Evolutionary conservation across 306 rosid genomes (phyloP).

Genomic region (Oxytropis ochrocephala): DNA sequence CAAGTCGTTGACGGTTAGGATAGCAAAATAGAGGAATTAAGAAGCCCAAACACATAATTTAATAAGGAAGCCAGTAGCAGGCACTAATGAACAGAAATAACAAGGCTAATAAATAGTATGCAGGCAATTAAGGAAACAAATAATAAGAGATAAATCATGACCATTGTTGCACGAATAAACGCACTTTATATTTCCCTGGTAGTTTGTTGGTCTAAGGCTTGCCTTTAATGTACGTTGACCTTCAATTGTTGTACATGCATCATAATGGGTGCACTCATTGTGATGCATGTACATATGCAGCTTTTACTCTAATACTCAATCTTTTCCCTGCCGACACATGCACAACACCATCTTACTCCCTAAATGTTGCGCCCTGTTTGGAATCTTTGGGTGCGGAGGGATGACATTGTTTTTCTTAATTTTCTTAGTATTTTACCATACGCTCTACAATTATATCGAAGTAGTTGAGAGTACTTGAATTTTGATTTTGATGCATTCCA

Average conservation of each 20-base stretch:
- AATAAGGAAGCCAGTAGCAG: neutral
- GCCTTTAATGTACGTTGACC: too few relatives aligned
- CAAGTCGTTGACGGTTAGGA: neutral
- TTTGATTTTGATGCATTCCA: neutral
- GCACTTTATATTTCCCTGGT: too few relatives aligned
- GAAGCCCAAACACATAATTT: neutral
- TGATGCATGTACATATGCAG: neutral
- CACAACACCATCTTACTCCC: neutral
- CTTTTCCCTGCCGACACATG: neutral
- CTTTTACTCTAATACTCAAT: neutral
- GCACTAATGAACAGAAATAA: neutral
- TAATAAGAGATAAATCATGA: too few relatives aligned
- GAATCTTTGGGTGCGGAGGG: neutral
- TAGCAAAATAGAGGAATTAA: neutral
- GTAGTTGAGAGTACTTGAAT: neutral
- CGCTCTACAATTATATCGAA: slow-evolving; percentile 7
- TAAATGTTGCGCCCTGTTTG: neutral
- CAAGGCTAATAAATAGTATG: neutral
- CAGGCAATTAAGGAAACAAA: too few relatives aligned
- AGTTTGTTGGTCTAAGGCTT: too few relatives aligned
- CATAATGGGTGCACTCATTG: neutral
- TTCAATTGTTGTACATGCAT: neutral
- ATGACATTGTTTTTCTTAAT: neutral
- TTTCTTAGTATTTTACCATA: slow-evolving; percentile 2
- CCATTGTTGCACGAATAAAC: too few relatives aligned